These are phyloP conservation scores for Funneliformis mosseae DNA, from an alignment of 192 early-diverging fungal species.

Conservation along the genomic window DNA sequence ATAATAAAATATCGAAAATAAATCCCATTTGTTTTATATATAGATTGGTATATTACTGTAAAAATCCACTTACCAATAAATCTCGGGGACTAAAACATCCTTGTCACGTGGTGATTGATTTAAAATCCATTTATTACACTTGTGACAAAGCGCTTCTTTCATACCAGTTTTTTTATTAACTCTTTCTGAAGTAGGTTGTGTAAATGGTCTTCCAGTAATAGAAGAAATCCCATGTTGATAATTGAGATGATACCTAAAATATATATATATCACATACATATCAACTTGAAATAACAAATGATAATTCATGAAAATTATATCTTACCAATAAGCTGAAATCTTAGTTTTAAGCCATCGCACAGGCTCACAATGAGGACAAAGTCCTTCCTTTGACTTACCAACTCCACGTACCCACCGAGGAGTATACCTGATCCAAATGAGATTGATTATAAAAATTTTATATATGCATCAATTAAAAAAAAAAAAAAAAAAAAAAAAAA, in stretches of 20 bases:
- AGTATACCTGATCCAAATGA: slow-evolving; percentile 27
- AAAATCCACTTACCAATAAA: slow-evolving; percentile 25
- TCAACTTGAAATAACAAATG: not conserved
- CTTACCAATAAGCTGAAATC: slow-evolving; percentile 34
- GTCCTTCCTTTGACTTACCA: slow-evolving; percentile 33
- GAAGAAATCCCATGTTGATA: slow-evolving; percentile 36
- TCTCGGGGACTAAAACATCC: slow-evolving; percentile 31
- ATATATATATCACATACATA: too few relatives aligned
- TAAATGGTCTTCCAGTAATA: slow-evolving; percentile 31
- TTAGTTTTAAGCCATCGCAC: slow-evolving; percentile 32
- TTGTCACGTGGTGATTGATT: slow-evolving; percentile 34
- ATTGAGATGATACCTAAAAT: slow-evolving; percentile 30
- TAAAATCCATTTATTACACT: slow-evolving; percentile 32
- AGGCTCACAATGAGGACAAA: slow-evolving; percentile 35
- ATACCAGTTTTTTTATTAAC: slow-evolving; percentile 32
- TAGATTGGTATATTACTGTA: not conserved
- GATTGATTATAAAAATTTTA: not conserved
- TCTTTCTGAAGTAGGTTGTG: slow-evolving; percentile 9
- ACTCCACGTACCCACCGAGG: slow-evolving; percentile 35
- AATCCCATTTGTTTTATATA: not conserved
- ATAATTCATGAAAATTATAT: not conserved
- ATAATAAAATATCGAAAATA: not conserved
- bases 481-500: not conserved
- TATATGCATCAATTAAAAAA: not conserved
- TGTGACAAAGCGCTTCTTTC: slow-evolving; percentile 31